Base-by-base conservation (phyloP, 805 yeast genomes). In the Wickerhamiella bombiphila region DNA sequence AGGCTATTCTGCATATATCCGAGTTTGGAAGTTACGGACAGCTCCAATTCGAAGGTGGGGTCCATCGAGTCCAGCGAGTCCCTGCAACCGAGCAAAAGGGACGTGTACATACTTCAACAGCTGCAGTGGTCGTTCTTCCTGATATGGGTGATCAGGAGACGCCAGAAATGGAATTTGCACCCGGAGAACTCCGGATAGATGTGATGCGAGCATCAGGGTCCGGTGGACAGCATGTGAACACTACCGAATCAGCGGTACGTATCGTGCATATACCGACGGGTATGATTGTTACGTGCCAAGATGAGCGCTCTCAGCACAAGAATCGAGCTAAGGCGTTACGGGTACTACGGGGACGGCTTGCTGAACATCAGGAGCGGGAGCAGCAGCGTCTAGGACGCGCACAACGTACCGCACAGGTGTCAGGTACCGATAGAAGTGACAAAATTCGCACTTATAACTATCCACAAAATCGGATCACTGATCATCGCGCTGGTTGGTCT, bases 221-320 rank as follows among this genome's bases (percentile, higher is more conserved):
- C 45, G 98, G 98, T 40, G 98, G 98, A 0, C 98, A 88, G 61
- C 97, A 88, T 54, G 98, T 88, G 26, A 88, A 88, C 54, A 88
- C 94, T 11, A 91, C 97, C 0, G 97, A 88, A 54, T 83, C 95
- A 1, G 98, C 98, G 0, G 97, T 91, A 11, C 68, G 98, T 49
- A 61, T 91, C 20, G 83, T 88, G 1, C 98, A 91, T 60, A 64
- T 80, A 13, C 96, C 97, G 3, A 75, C 94, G 0, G 96, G 96
- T 2, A 74, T 82, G 29, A 75, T 74, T 3, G 95, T 91, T 2
- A 68, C 75, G 35, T 93, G 86, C 64, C 97, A 91, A 55, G 96
- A 91, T 54, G 94, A 83, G 53, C 63, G 98, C 44, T 86, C 96
- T 1, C 98, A 91, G 59, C 95, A 88, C 42, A 72, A 75, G 51